Evolutionary conservation across 331 rosid genomes (phyloP).

Genomic region (Quercus lobata): DNA sequence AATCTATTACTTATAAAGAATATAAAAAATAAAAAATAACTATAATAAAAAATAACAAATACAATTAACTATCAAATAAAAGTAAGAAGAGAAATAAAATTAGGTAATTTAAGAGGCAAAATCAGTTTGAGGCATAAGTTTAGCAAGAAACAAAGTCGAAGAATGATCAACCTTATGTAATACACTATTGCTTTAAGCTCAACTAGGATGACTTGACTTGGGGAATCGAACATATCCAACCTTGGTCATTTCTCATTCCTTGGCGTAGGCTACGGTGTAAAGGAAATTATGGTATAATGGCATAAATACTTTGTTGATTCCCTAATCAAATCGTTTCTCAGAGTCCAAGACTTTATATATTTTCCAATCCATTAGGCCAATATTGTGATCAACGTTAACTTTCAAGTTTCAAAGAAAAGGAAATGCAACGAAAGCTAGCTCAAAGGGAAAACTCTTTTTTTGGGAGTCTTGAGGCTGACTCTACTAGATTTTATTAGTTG

Average conservation of each 20-base stretch:
- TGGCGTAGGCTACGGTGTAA: neutral
- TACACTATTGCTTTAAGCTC: neutral
- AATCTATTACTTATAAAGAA: too few relatives aligned
- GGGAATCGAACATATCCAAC: neutral
- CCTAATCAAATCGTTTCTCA: slow-evolving; percentile 1
- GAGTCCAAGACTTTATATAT: slow-evolving; percentile 17
- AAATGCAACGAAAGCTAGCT: slow-evolving; percentile 15
- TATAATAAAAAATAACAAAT: too few relatives aligned
- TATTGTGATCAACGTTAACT: neutral
- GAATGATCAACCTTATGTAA: neutral
- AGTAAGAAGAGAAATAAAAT: too few relatives aligned
- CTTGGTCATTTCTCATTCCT: neutral
- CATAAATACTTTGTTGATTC: neutral
- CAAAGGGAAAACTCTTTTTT: slow-evolving; percentile 17
- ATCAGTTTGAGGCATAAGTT: too few relatives aligned
- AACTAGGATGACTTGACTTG: neutral
- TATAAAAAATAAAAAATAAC: too few relatives aligned
- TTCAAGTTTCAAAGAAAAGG: slow-evolving; percentile 8
- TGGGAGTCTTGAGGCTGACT: slow-evolving; percentile 35
- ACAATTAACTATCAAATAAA: too few relatives aligned
- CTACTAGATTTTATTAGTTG: slow-evolving; percentile 24
- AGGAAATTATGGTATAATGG: neutral
- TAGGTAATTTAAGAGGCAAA: too few relatives aligned
- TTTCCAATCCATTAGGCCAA: slow-evolving; percentile 13
- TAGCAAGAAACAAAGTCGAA: too few relatives aligned